A percentile compares a stretch with the other conserved stretches of the same genome.
Conservation (phyloP, 139 green algal genomes). For the Haematococcus lacustris region DNA sequence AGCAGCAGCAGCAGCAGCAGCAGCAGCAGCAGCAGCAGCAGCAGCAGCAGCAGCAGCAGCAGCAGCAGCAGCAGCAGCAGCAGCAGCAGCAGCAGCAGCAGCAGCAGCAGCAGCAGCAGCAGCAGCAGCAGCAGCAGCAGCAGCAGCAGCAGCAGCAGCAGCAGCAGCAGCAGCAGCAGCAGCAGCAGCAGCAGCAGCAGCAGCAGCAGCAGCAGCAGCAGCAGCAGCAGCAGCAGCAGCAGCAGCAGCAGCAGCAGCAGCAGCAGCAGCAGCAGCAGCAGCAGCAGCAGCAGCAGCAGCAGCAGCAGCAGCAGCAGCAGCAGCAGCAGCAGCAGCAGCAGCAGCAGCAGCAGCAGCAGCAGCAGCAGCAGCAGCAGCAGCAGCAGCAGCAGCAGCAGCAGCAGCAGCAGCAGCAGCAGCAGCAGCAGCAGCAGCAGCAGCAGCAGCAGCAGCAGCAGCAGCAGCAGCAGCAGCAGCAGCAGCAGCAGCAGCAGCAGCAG, state of each 20-base stretch:
- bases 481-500: too few species aligned
- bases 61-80: not conserved
- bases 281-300: too few species aligned
- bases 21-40: not conserved
- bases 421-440: too few species aligned
- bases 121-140: not conserved
- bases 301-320: not conserved
- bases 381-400: too few species aligned
- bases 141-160: not conserved
- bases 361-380: too few species aligned
- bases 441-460: too few species aligned
- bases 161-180: not conserved
- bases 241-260: not conserved
- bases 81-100: not conserved
- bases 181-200: not conserved
- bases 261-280: not conserved
- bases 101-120: not conserved
- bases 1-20: not conserved
- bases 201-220: not conserved
- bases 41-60: not conserved
- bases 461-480: too few species aligned
- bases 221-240: not conserved
- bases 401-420: too few species aligned
- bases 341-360: not conserved
- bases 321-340: not conserved